Conservation (phyloP, 306 rosid genomes). For the Arachis hypogaea region DNA sequence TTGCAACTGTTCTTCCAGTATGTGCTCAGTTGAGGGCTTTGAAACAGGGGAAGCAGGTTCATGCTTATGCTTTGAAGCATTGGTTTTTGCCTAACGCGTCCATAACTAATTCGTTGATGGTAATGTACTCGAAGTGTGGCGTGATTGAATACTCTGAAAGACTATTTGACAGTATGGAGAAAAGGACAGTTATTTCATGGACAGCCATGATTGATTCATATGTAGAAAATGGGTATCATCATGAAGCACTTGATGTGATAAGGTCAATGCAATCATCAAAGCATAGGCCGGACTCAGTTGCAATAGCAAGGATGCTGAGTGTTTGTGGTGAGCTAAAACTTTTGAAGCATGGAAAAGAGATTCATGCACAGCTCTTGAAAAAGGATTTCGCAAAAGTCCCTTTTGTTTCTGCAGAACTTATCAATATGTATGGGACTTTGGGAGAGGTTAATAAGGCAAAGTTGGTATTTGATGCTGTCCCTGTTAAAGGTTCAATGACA, state of each 20-base stretch:
- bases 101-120: conserved; percentile 67
- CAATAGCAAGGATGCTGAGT: conserved; percentile 62
- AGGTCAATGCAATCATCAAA: conserved; percentile 71
- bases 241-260: conserved; percentile 59
- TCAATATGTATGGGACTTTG: conserved; percentile 68
- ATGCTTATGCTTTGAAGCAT: conserved; percentile 73
- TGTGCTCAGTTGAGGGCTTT: conserved; percentile 76
- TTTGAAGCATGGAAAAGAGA: conserved; percentile 73
- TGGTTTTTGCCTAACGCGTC: conserved; percentile 75
- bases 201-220: conserved; percentile 80
- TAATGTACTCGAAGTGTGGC: conserved; percentile 76
- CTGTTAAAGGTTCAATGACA: conserved; percentile 76
- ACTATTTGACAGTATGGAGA: conserved; percentile 58
- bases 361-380: conserved; percentile 74
- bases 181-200: conserved; percentile 72
- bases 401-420: conserved; percentile 66
- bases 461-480: conserved; percentile 55
- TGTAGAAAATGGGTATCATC: conserved; percentile 47
- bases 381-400: conserved; percentile 52
- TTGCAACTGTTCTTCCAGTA: conserved; percentile 75
- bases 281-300: conserved; percentile 71
- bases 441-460: conserved; percentile 56
- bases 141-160: conserved; percentile 56
- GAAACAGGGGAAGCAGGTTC: conserved; percentile 73
- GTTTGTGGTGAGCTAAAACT: conserved; percentile 57